Conservation (phyloP, 2,329 filamentous ascomycete species). For the Xylariaceae sp. region DNA sequence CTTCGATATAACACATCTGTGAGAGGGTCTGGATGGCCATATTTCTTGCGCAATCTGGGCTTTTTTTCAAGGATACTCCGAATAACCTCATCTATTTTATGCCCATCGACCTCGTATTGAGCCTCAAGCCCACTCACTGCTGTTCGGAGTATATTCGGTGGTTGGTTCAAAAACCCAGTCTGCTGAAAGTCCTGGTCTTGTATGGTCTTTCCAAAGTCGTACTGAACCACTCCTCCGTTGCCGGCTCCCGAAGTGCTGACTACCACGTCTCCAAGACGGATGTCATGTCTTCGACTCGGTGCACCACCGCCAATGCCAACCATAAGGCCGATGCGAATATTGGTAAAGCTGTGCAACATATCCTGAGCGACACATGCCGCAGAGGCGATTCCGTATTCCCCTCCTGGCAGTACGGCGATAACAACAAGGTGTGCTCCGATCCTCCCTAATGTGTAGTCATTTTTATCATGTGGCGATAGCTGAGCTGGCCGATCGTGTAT, state of each 20-base stretch:
- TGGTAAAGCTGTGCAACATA: slow-evolving; percentile 18
- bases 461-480: slow-evolving; percentile 14
- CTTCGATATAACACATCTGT: too few species aligned
- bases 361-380: slow-evolving; percentile 19
- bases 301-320: slow-evolving; percentile 30
- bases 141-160: too few species aligned
- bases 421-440: slow-evolving; percentile 17
- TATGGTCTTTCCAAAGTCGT: slow-evolving; percentile 16
- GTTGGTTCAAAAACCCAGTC: too few species aligned
- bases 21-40: too few species aligned
- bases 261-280: slow-evolving; percentile 27
- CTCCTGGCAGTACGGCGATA: slow-evolving; percentile 18
- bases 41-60: too few species aligned
- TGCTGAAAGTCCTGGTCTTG: too few species aligned
- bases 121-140: too few species aligned
- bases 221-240: slow-evolving; percentile 9
- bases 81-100: too few species aligned
- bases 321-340: slow-evolving; percentile 20
- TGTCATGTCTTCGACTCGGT: slow-evolving; percentile 17
- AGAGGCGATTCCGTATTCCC: slow-evolving; percentile 16
- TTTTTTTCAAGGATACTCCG: too few species aligned
- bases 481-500: slow-evolving; percentile 16
- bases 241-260: slow-evolving; percentile 10
- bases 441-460: slow-evolving; percentile 22
- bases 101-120: too few species aligned